phyloP scores from a whole-genome alignment of 2,329 filamentous ascomycete genomes.

The Colletotrichum theobromicola region DNA sequence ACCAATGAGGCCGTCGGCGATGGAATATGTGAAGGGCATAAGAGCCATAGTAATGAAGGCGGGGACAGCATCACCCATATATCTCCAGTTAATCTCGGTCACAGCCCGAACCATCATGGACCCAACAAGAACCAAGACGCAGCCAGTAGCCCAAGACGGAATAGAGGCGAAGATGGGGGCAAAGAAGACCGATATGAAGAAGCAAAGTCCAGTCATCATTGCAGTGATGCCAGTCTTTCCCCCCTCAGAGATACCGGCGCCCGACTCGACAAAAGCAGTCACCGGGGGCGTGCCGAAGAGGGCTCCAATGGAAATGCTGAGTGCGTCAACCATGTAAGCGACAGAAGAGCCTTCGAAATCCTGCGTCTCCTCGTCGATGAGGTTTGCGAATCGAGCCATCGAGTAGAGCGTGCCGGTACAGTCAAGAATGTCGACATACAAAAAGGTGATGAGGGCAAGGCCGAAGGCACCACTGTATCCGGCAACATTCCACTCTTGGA shows the following conservation, averaged over 20 bases:
- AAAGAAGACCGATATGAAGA: slow-evolving; percentile 88
- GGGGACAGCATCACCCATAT: slow-evolving; percentile 82
- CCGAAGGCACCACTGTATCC: slow-evolving; percentile 78
- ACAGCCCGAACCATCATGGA: slow-evolving; percentile 83
- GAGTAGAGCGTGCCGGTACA: slow-evolving; percentile 87
- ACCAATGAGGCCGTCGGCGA: slow-evolving; percentile 84
- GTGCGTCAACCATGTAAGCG: slow-evolving; percentile 83
- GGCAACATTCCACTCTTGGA: slow-evolving; percentile 75
- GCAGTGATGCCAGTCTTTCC: slow-evolving; percentile 86
- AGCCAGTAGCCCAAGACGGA: slow-evolving; percentile 87
- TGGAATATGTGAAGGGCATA: slow-evolving; percentile 92
- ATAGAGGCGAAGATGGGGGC: slow-evolving; percentile 91
- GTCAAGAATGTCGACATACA: slow-evolving; percentile 91
- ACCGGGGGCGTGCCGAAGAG: slow-evolving; percentile 81
- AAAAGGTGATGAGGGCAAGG: slow-evolving; percentile 84
- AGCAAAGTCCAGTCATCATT: slow-evolving; percentile 79
- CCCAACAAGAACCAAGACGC: slow-evolving; percentile 87
- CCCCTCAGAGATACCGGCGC: slow-evolving; percentile 87
- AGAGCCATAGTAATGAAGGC: slow-evolving; percentile 83
- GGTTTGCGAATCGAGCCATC: slow-evolving; percentile 84
- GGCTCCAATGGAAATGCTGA: slow-evolving; percentile 79
- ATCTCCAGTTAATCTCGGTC: slow-evolving; percentile 87
- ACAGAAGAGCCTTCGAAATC: slow-evolving; percentile 87
- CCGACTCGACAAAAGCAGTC: slow-evolving; percentile 88
- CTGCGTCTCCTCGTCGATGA: slow-evolving; percentile 81